Base-by-base conservation (phyloP, 2,329 filamentous ascomycete species). In the Neofusicoccum umdonicola region DNA sequence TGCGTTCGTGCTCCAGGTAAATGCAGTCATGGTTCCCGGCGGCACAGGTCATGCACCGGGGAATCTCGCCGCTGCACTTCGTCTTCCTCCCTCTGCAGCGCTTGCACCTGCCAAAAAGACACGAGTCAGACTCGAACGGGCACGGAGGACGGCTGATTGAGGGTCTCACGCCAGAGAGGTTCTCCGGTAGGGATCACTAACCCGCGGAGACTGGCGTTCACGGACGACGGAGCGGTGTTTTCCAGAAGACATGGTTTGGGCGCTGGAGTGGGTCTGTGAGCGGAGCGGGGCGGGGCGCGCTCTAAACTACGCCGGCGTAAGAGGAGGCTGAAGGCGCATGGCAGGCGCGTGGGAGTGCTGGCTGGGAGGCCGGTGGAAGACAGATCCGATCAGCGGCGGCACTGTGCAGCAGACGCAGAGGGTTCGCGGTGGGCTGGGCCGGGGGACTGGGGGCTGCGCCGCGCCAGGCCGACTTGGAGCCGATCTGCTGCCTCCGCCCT, bases 201-300 rank as follows among this genome's bases (percentile, higher is more conserved):
- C 8, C 31, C 19, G 39, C 13, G 52, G 44, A 85, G 78, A 5
- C 41, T 15, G 50, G 39, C 50, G 62, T 9, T 31, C 41, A 4
- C 50, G 51, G 27, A 27, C 9, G 13, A 22, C 15, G 15, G 62
- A 39, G 31, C 42, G 37, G n/a, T 64, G 62, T 27, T 64, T 64
- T 48, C 15, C 52, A 17, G 62, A 27, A 44, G 62, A 37, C 62
- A 64, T 64, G 44, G 39, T 47, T n/a, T 42, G n/a, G 39, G 39
- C 11, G 41, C 47, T 19, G 48, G 6, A n/a, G 60, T 54, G 60
- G 60, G 45, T 62, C 60, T 37, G 47, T 1, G 37, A 7, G 60
- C 60, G 60, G 60, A 22, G 22, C 22, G 22, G 60, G 60, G 27
- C 60, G 17, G 47, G 34, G 31, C 37, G 35, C 44, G 35, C 17